A percentile compares a stretch with the other conserved stretches of the same genome.
Conservation (phyloP, 2,329 filamentous ascomycete genomes). For the Aureobasidium sp. region DNA sequence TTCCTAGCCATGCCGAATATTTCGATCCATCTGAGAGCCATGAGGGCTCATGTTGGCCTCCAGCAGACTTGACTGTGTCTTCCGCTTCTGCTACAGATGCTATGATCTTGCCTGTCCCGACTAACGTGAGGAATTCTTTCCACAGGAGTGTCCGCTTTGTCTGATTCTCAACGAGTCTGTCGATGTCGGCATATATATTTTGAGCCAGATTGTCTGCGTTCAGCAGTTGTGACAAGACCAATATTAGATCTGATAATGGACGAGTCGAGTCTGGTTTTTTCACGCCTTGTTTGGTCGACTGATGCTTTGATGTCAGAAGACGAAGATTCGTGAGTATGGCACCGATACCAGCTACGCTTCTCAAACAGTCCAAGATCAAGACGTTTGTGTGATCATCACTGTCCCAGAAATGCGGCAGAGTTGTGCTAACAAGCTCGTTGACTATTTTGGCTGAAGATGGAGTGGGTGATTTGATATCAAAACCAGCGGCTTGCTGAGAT, state of each 20-base stretch:
- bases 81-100: conserved; percentile 55
- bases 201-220: conserved; percentile 36
- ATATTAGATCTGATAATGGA: conserved; percentile 34
- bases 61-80: conserved; percentile 34
- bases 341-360: conserved; percentile 69
- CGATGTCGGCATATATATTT: conserved; percentile 41
- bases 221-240: conserved; percentile 39
- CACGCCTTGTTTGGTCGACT: background rate
- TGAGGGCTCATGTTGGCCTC: conserved; percentile 20
- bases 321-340: conserved; percentile 51
- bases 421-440: conserved; percentile 65
- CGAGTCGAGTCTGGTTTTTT: conserved; percentile 25
- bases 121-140: conserved; percentile 55
- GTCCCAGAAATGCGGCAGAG: conserved; percentile 76
- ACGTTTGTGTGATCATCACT: conserved; percentile 42
- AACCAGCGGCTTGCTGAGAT: conserved; percentile 25
- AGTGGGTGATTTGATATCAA: conserved; percentile 56
- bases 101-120: conserved; percentile 55
- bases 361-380: conserved; percentile 58
- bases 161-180: conserved; percentile 32
- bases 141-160: conserved; percentile 49
- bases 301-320: background rate
- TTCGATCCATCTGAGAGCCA: conserved; percentile 61
- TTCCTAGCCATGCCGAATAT: conserved; percentile 67
- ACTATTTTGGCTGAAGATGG: conserved; percentile 68